phyloP scores from a whole-genome alignment of 2,329 filamentous ascomycete genomes.

The Exophiala aquamarina region DNA sequence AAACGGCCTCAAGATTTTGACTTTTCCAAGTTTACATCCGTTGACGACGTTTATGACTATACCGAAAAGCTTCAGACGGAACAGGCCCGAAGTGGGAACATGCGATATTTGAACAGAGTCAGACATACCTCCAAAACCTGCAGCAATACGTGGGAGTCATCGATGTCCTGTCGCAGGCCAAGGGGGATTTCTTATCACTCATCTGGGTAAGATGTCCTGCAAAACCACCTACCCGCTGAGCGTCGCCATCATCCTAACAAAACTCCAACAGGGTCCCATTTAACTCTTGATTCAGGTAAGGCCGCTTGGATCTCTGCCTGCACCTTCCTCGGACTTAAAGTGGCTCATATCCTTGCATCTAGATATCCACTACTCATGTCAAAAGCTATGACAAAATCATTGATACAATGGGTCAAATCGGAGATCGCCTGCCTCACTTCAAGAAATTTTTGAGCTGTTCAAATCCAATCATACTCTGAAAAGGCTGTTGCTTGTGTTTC shows the following conservation, averaged over 20 bases:
- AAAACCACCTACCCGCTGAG: background rate
- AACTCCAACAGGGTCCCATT: constrained; percentile 1
- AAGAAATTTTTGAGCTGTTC: background rate
- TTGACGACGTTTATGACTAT: constrained; percentile 35
- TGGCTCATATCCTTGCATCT: background rate
- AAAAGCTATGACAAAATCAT: constrained; percentile 1
- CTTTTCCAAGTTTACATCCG: constrained; percentile 14
- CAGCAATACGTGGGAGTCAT: constrained; percentile 30
- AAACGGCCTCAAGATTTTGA: background rate
- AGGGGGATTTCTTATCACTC: background rate
- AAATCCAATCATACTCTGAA: constrained; percentile 1
- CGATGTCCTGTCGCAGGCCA: constrained; percentile 33
- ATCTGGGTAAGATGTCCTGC: background rate
- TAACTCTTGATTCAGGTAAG: constrained; percentile 1
- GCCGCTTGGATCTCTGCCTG: background rate
- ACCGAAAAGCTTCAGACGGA: constrained; percentile 36
- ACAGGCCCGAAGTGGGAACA: constrained; percentile 28
- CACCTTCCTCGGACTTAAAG: background rate
- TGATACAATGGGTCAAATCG: background rate
- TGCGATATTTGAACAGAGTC: constrained; percentile 35
- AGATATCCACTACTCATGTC: background rate
- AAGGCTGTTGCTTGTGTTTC: background rate
- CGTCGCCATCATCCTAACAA: background rate
- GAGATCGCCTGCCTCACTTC: background rate
- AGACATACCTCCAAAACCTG: constrained; percentile 33